phyloP scores from a whole-genome alignment of 495 filamentous ascomycete genomes.

The Podospora tetraspora region DNA sequence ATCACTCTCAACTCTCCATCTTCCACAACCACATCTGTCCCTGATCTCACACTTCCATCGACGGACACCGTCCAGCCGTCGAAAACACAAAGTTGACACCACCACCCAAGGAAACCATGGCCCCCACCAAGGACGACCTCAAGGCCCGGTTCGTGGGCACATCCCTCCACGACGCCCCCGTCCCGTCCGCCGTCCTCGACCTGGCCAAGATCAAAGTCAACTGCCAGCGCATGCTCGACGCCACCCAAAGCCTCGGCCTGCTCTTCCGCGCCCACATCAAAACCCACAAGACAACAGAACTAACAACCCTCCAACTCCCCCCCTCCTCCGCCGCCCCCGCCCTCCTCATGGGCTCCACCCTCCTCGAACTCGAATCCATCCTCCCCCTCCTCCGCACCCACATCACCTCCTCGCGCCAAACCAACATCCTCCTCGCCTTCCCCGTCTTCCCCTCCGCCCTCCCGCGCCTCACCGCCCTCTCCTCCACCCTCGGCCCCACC shows the following conservation, averaged over 20 bases:
- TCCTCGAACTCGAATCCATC: conserved; percentile 69
- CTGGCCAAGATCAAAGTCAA: conserved; percentile 60
- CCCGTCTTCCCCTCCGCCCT: conserved; percentile 61
- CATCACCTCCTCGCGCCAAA: conserved; percentile 40
- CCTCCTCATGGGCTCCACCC: conserved; percentile 71
- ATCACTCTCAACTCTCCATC: background rate
- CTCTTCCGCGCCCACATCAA: conserved; percentile 80
- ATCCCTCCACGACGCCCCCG: conserved; percentile 53
- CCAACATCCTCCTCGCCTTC: conserved; percentile 73
- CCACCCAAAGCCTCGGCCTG: conserved; percentile 52
- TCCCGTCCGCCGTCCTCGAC: conserved; percentile 68
- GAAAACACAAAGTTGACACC: background rate
- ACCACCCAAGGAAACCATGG: background rate
- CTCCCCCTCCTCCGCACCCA: conserved; percentile 57
- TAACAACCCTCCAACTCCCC: conserved; percentile 71
- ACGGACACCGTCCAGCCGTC: background rate
- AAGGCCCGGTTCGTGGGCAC: conserved; percentile 55
- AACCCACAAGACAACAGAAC: conserved; percentile 57
- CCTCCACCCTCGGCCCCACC: conserved; percentile 41
- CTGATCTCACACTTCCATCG: too few relatives aligned
- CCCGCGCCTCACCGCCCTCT: conserved; percentile 51
- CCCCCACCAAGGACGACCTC: conserved; percentile 38
- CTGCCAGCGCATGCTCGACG: conserved; percentile 68
- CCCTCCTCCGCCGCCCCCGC: conserved; percentile 43
- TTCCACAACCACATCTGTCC: background rate